A percentile compares a stretch with the other conserved stretches of the same genome.
These are phyloP conservation scores for Trichoderma asperelloides DNA, from an alignment of 495 filamentous ascomycete species.

Conservation along the genomic window DNA sequence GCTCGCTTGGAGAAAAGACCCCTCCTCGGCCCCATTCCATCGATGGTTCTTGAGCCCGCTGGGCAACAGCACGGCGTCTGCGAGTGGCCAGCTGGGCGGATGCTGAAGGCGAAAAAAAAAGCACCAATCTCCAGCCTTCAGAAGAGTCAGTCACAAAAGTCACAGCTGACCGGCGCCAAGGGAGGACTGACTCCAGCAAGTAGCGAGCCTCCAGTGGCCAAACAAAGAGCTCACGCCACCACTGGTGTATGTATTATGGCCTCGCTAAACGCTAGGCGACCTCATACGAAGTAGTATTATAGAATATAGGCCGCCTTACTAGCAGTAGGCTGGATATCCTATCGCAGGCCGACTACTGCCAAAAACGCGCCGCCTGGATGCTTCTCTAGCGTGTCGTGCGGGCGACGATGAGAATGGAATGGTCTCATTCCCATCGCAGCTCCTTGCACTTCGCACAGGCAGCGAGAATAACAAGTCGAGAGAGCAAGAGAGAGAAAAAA, in stretches of 20 bases:
- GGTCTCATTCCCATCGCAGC: not conserved
- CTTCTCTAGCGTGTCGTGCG: not conserved
- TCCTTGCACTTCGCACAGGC: not conserved
- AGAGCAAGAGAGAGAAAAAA: not conserved
- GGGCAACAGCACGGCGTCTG: not conserved
- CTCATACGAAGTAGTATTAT: not conserved
- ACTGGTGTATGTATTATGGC: not conserved
- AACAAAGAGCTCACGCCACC: constrained; percentile 2
- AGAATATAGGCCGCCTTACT: too few relatives aligned
- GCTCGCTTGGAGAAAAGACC: not conserved
- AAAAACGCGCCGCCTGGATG: not conserved
- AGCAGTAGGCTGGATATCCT: too few relatives aligned
- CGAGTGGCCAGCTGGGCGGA: not conserved
- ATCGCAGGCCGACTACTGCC: not conserved
- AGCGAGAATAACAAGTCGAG: not conserved
- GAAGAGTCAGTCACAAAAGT: not conserved
- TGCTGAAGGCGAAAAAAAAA: constrained; percentile 2
- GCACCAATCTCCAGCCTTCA: not conserved
- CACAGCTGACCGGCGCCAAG: not conserved
- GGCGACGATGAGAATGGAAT: not conserved
- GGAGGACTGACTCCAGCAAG: not conserved
- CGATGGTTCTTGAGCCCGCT: not conserved
- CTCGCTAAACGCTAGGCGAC: not conserved
- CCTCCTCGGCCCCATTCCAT: not conserved
- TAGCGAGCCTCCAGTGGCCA: not conserved